Base-by-base conservation (phyloP, 208 protist genomes). In the Trypanosoma grayi region DNA sequence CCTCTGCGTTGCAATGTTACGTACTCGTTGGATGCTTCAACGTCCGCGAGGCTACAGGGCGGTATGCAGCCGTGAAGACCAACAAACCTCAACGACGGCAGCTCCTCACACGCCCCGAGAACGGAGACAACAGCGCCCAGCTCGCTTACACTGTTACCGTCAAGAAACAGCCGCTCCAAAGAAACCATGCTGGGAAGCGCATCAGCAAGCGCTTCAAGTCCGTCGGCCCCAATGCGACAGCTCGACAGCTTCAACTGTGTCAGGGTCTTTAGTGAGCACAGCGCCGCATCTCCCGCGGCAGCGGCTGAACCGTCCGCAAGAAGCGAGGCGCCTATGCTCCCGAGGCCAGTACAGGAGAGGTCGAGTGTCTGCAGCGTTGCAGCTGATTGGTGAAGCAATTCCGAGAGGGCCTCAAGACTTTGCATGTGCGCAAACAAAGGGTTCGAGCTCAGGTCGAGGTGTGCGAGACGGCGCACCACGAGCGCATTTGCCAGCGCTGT, bases 341-440 rank as follows among this genome's bases (percentile, higher is more conserved):
- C 86, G 6, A 93, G 59, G 4, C 51, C 80, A 4, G 81, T 89
- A 52, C 77, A 90, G 30, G 80, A 77, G n/a, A 90, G 65, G 56
- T 93, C 83, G 8, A 93, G 66, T 51, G 36, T 30, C 16, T 53
- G 36, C 45, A 93, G 60, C 13, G 56, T 53, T 1, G 16, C 25
- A 24, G 66, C 14, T 9, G 70, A 58, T 27, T 45, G 44, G 52
- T 57, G 46, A 18, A 93, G 74, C 36, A 87, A 46, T 18, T 25
- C 27, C 11, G 68, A 66, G 28, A 93, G 76, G n/a, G 45, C 47
- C 20, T 85, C 82, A 1, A 90, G 41, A 30, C 66, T 60, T 27
- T 62, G 55, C 13, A 68, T 57, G 13, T 44, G 57, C 18, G 44
- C 44, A 69, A 93, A 90, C 13, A 90, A 62, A 0, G 82, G 81